phyloP scores from a whole-genome alignment of 495 filamentous ascomycete genomes.

The Choiromyces venosus region DNA sequence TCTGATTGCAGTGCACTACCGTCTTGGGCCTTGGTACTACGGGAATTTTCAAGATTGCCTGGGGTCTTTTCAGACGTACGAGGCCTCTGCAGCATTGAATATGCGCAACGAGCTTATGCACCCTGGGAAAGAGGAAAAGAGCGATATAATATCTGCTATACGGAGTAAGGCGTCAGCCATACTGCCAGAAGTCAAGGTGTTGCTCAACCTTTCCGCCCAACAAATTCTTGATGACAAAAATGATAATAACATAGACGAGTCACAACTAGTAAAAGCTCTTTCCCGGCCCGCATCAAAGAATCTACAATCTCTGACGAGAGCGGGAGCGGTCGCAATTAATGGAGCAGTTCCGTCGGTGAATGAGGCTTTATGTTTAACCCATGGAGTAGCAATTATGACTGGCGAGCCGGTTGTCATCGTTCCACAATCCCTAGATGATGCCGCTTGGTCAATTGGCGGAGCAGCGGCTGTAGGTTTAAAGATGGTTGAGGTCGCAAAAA shows the following conservation, averaged over 20 bases:
- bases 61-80: slow-evolving; percentile 93
- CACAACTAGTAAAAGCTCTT: slow-evolving; percentile 66
- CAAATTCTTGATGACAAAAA: slow-evolving; percentile 73
- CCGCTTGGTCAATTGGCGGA: slow-evolving; percentile 85
- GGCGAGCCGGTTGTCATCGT: slow-evolving; percentile 77
- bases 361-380: slow-evolving; percentile 69
- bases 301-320: slow-evolving; percentile 63
- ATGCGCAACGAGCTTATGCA: slow-evolving; percentile 87
- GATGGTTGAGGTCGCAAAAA: slow-evolving; percentile 68
- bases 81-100: slow-evolving; percentile 84
- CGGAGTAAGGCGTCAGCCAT: slow-evolving; percentile 72
- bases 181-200: slow-evolving; percentile 71
- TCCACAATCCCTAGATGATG: slow-evolving; percentile 79
- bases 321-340: slow-evolving; percentile 79
- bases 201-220: slow-evolving; percentile 75
- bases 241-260: slow-evolving; percentile 61
- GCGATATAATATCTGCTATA: slow-evolving; percentile 85
- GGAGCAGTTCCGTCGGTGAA: slow-evolving; percentile 82
- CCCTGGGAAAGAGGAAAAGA: slow-evolving; percentile 83
- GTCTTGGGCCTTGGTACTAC: slow-evolving; percentile 81
- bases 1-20: slow-evolving; percentile 80
- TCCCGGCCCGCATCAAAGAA: slow-evolving; percentile 68
- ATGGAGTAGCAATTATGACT: slow-evolving; percentile 73
- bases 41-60: slow-evolving; percentile 96
- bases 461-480: slow-evolving; percentile 78